Evolutionary conservation across 176 grass and related monocot genomes (phyloP), one percentile per base, ranked within the genome.

Genomic region (Oropetium thomaeum): DNA sequence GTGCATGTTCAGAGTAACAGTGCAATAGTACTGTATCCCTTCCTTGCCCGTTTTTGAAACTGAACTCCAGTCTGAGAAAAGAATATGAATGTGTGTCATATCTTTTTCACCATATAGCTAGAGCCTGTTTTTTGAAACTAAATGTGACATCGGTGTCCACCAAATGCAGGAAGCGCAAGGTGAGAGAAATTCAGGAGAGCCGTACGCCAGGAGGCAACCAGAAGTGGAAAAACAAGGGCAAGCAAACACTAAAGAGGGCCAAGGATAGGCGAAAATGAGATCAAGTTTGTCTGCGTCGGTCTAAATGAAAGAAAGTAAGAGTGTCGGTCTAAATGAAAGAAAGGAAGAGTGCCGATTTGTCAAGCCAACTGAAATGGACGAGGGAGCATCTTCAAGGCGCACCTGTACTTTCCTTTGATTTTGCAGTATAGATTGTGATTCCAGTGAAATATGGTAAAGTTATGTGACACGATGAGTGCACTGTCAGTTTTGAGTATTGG

Each of bases 191-290:
- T 63, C 76, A 88, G 44, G 83, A 85, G 74, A 65, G 13, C 4
- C 90, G 81, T 41, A 71, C 45, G 0, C 83, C 90, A 29, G 78
- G 90, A 51, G 83, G 91, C 63, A 80, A 85, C 31, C 77, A 87
- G 29, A 97, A 91, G 85, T 97, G 88, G 94, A 97, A 91, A 66
- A 91, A 81, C 62, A 93, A 75, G 81, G 94, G 88, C 39, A 75
- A 58, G 53, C 48, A 93, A 28, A 90, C 90, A 43, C 79, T 87
- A 8, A 97, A 91, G 84, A 84, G 85, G 51, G 80, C 90, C 47
- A 97, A 93, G 54, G 69, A 91, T 79, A 93, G 88, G 84, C 81
- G 86, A 54, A 79, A 84, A 83, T 86, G 68, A 77, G 39, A 63
- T 70, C 65, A 4, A 4, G 8, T 15, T 23, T 0, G 12, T 14